phyloP scores from a whole-genome alignment of 164 flowering plant species.

The Macadamia tetraphylla region DNA sequence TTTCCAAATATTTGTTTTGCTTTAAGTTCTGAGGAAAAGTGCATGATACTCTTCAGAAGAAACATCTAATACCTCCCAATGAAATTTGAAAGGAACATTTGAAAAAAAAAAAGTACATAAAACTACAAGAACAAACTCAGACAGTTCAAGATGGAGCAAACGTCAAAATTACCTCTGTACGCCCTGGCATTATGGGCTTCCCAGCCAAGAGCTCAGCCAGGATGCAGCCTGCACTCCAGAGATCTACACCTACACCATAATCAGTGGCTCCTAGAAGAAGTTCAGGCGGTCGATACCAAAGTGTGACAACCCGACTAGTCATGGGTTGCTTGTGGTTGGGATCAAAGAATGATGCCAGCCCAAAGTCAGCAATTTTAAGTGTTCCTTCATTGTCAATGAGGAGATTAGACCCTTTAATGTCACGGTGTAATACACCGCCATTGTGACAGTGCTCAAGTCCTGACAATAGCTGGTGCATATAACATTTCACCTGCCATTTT shows the following conservation, averaged over 20 bases:
- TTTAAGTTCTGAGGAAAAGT: too few relatives aligned
- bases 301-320: conserved; percentile 58
- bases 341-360: conserved; percentile 40
- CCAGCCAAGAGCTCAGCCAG: conserved; percentile 81
- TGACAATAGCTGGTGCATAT: conserved; percentile 39
- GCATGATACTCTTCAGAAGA: too few relatives aligned
- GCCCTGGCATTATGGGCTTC: conserved; percentile 91
- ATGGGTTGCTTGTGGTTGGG: conserved; percentile 64
- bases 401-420: conserved; percentile 90
- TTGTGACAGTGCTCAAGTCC: conserved; percentile 48
- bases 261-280: conserved; percentile 88
- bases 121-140: too few relatives aligned
- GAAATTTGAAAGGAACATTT: neutral
- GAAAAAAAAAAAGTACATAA: neutral
- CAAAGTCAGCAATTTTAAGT: conserved; percentile 77
- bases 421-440: conserved; percentile 54
- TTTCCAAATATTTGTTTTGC: too few relatives aligned
- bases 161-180: conserved; percentile 58
- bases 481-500: conserved; percentile 37
- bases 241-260: conserved; percentile 82
- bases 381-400: conserved; percentile 68
- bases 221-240: conserved; percentile 97
- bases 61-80: neutral
- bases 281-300: conserved; percentile 47
- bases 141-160: neutral